A percentile compares a stretch with the other conserved stretches of the same genome.
These are phyloP conservation scores for Seiridium cupressi DNA, from an alignment of 2,329 filamentous ascomycete genomes.

Conservation along the genomic window DNA sequence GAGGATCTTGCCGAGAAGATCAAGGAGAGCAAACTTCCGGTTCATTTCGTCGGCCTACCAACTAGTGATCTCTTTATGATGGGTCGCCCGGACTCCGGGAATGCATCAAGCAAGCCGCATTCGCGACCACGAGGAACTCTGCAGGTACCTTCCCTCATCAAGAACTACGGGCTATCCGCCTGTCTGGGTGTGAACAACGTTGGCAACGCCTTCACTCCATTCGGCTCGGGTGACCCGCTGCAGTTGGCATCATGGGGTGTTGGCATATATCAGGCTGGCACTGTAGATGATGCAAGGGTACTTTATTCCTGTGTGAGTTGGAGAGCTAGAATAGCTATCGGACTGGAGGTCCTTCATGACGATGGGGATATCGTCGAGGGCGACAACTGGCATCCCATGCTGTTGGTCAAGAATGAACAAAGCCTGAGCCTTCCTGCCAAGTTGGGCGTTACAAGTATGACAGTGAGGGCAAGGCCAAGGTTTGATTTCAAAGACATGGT, in stretches of 20 bases:
- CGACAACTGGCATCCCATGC: constrained; percentile 18
- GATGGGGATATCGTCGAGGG: constrained; percentile 15
- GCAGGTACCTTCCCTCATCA: constrained; percentile 59
- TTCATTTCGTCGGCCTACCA: constrained; percentile 68
- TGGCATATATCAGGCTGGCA: constrained; percentile 67
- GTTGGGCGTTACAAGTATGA: constrained; percentile 10
- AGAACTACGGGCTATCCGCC: constrained; percentile 53
- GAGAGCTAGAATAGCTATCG: constrained; percentile 33
- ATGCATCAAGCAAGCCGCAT: constrained; percentile 8
- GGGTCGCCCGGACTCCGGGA: constrained; percentile 33
- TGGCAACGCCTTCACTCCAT: constrained; percentile 72
- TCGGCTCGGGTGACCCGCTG: constrained; percentile 66
- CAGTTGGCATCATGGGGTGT: constrained; percentile 61
- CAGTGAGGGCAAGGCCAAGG: constrained; percentile 25
- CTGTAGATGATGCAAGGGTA: constrained; percentile 53
- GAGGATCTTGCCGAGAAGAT: constrained; percentile 44
- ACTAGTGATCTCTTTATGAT: constrained; percentile 75
- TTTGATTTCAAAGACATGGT: constrained; percentile 32
- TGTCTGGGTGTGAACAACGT: constrained; percentile 70
- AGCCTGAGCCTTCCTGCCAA: constrained; percentile 18
- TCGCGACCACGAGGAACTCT: constrained; percentile 56
- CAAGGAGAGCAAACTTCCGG: constrained; percentile 44
- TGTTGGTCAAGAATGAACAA: constrained; percentile 24
- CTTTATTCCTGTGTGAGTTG: constrained; percentile 45
- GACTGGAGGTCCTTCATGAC: constrained; percentile 14